Evolutionary conservation across 2,329 filamentous ascomycete species (phyloP).

Genomic region (Paraphoma sp.): DNA sequence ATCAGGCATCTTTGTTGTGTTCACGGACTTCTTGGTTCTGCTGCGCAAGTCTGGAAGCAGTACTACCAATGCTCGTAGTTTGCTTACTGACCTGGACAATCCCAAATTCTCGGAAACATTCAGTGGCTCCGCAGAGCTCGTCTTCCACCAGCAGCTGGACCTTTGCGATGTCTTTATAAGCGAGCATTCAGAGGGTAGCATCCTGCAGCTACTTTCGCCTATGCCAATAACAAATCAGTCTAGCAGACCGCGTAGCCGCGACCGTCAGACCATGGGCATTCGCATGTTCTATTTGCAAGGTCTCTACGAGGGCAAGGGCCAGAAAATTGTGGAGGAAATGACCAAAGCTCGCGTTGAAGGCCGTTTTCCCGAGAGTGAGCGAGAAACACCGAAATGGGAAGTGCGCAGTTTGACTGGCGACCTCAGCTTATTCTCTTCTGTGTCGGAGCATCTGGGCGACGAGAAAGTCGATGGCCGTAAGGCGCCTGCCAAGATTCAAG

Average conservation of each 20-base stretch:
- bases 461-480: constrained; percentile 68
- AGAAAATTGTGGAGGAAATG: constrained; percentile 82
- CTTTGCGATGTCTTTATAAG: constrained; percentile 76
- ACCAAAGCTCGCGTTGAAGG: constrained; percentile 86
- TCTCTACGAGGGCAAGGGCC: constrained; percentile 77
- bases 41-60: constrained; percentile 72
- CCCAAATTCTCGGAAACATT: constrained; percentile 58
- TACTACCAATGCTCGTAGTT: constrained; percentile 73
- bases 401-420: constrained; percentile 70
- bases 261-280: constrained; percentile 37
- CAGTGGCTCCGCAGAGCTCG: constrained; percentile 63
- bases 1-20: constrained; percentile 78
- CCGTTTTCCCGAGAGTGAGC: constrained; percentile 81
- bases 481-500: constrained; percentile 71
- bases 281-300: constrained; percentile 72
- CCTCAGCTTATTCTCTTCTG: constrained; percentile 65
- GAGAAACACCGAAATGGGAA: constrained; percentile 82
- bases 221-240: constrained; percentile 29
- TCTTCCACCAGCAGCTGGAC: constrained; percentile 75
- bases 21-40: constrained; percentile 80
- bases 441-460: constrained; percentile 74
- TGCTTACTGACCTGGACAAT: constrained; percentile 86
- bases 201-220: constrained; percentile 72
- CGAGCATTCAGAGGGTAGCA: constrained; percentile 65
- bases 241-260: constrained; percentile 40